Conservation (phyloP, 2,329 filamentous ascomycete genomes). For the Fusarium robinianum region DNA sequence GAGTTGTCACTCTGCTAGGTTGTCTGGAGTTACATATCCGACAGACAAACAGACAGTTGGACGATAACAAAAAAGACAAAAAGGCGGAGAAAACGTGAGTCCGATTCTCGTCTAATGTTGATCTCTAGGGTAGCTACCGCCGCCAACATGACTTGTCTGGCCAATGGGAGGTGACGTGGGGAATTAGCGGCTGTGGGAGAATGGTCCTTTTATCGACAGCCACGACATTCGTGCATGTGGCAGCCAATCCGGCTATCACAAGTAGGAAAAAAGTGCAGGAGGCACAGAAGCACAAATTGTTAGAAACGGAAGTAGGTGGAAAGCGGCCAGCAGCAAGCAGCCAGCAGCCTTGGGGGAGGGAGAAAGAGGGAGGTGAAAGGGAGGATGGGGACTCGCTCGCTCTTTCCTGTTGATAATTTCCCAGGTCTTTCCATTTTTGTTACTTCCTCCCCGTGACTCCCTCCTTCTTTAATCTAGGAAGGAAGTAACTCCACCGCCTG, state of each 20-base stretch:
- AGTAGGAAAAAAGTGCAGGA: too few species aligned
- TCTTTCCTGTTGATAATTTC: too few species aligned
- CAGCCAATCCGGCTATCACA: slow-evolving; percentile 16
- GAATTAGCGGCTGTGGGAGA: slow-evolving; percentile 20
- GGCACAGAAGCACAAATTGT: too few species aligned
- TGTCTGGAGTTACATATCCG: not conserved
- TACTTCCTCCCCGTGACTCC: too few species aligned
- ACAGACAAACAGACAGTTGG: not conserved
- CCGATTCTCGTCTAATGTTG: too few species aligned
- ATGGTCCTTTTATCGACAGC: slow-evolving; percentile 51
- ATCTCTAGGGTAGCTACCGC: slow-evolving; percentile 18
- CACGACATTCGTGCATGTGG: slow-evolving; percentile 53
- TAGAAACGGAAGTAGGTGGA: too few species aligned
- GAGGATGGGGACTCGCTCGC: too few species aligned
- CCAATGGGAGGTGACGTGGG: slow-evolving; percentile 31
- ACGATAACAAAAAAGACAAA: not conserved
- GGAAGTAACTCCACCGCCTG: slow-evolving; percentile 10
- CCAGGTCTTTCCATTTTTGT: too few species aligned
- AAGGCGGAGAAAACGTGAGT: not conserved
- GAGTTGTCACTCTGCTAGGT: slow-evolving; percentile 22
- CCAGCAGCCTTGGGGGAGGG: too few species aligned
- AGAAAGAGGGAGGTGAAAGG: too few species aligned
- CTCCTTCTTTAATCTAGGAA: too few species aligned
- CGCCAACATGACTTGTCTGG: slow-evolving; percentile 2
- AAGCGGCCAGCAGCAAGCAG: too few species aligned